Conservation (phyloP, 192 early-diverging fungal species). For the Mortierella claussenii region DNA sequence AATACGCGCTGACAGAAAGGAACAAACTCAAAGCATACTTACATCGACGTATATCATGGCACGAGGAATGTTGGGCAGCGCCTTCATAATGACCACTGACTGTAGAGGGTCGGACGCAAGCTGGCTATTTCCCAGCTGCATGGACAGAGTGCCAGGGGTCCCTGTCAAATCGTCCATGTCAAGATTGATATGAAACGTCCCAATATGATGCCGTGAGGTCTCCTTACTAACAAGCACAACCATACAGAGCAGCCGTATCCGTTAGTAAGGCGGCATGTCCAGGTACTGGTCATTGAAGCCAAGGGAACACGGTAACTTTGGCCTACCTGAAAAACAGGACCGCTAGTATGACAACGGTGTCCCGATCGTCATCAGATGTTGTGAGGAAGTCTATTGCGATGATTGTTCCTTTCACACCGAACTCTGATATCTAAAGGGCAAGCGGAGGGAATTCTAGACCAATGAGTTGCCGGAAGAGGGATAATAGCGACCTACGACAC, state of each 20-base stretch:
- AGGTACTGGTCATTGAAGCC: too few species aligned
- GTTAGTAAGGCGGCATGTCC: too few species aligned
- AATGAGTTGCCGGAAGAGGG: background rate
- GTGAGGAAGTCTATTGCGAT: conserved; percentile 43
- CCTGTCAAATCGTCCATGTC: background rate
- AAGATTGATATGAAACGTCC: conserved; percentile 37
- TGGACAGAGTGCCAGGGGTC: conserved; percentile 1
- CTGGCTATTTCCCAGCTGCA: conserved; percentile 34
- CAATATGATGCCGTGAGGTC: conserved; percentile 19
- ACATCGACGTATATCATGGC: conserved; percentile 43
- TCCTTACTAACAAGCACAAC: too few species aligned
- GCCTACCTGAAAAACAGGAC: conserved; percentile 41
- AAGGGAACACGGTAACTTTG: too few species aligned
- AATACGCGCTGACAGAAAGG: background rate
- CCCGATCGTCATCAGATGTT: background rate
- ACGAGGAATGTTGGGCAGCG: conserved; percentile 31
- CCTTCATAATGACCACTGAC: conserved; percentile 33
- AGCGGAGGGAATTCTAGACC: background rate
- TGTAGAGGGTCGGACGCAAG: conserved; percentile 1
- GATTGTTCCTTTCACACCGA: conserved; percentile 31
- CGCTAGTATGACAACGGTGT: conserved; percentile 23
- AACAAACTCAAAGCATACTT: background rate
- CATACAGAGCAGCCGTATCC: too few species aligned
- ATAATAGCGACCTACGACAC: too few species aligned
- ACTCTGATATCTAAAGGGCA: conserved; percentile 10